Evolutionary conservation across 2,329 filamentous ascomycete species (phyloP).

Genomic region (Cladosporium austrohemisphaericum): DNA sequence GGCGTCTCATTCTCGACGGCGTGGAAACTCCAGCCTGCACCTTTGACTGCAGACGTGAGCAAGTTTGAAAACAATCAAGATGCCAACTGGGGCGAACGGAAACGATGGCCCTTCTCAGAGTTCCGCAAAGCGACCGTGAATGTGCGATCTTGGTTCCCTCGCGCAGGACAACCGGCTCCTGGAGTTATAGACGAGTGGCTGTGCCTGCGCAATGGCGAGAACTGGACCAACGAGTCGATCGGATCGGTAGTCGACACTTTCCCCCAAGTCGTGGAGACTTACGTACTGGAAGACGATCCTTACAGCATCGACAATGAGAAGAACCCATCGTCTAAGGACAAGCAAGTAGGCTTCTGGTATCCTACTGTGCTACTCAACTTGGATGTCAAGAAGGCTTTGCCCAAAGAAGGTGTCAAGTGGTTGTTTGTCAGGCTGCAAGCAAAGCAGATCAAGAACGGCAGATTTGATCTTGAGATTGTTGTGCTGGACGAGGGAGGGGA

Average conservation of each 20-base stretch:
- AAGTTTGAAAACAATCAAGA: conserved; percentile 44
- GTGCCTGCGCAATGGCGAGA: conserved; percentile 56
- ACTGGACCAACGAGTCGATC: conserved; percentile 61
- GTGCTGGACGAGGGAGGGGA: conserved; percentile 62
- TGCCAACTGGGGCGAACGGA: conserved; percentile 44
- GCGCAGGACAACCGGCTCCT: conserved; percentile 39
- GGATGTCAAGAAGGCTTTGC: conserved; percentile 71
- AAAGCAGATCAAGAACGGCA: conserved; percentile 66
- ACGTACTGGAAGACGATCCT: conserved; percentile 32
- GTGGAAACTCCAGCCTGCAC: conserved; percentile 50
- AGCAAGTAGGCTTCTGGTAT: conserved; percentile 59
- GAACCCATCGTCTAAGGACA: conserved; percentile 19
- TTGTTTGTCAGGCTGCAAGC: conserved; percentile 62
- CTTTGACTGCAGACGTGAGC: conserved; percentile 41
- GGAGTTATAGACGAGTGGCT: conserved; percentile 64
- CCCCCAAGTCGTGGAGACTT: conserved; percentile 59
- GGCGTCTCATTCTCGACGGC: conserved; percentile 55
- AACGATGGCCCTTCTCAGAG: conserved; percentile 41
- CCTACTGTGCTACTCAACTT: conserved; percentile 72
- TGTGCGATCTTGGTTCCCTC: conserved; percentile 52
- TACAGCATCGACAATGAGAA: conserved; percentile 29
- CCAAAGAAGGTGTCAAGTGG: conserved; percentile 67
- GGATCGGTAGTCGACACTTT: conserved; percentile 67
- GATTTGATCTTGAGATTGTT: conserved; percentile 70
- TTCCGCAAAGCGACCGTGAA: conserved; percentile 51